Base-by-base conservation (phyloP, 768 basidiomycete genomes). In the Coprinopsis cinerea region DNA sequence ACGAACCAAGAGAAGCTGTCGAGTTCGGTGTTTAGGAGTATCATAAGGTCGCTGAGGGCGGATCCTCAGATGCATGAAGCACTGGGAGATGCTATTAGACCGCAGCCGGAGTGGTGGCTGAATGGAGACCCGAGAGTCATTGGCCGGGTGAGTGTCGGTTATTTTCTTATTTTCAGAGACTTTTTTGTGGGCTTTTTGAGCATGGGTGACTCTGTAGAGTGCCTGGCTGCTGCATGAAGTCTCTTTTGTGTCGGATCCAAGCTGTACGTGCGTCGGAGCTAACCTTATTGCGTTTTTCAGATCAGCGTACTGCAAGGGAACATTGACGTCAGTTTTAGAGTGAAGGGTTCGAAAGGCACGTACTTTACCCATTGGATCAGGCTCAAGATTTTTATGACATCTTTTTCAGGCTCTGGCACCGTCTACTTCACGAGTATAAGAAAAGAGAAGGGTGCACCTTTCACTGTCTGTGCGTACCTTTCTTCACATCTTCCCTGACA, bases 361-460 rank as follows among this genome's bases (percentile, higher is more conserved):
- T 60, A 4, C 36, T n/a, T 40, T 3, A 36, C 3, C 49, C 37
- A 26, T 36, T 23, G 24, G 47, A 1, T 35, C 25, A 32, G 32
- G 32, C 32, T 24, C 34, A 14, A 53, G 17, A 17, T 24, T 22
- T 23, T 3, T 25, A 6, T 47, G 43, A 20, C 22, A 22, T 9
- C 30, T 7, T 20, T 37, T 24, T 22, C 4, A 88, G 87, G 78
- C 18, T 72, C 80, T 17, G 88, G 88, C 4, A 91, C 86, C 15
- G 63, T 90, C 1, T 90, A 91, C 60, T 91, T 90, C 62, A 90
- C 88, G 2, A 89, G 86, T 61, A 83, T 91, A 49, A 76, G 88
- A 36, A 83, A 80, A 67, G 79, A 75, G 14, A 90, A 88, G 59
- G 87, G 85, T 7, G 67, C 76, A 34, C 77, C 76, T 1, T 90